Percentiles rank a stretch among this genome's conserved stretches.
Evolutionary conservation across 306 rosid genomes (phyloP).

Genomic region (Elaeagnus macrophylla): DNA sequence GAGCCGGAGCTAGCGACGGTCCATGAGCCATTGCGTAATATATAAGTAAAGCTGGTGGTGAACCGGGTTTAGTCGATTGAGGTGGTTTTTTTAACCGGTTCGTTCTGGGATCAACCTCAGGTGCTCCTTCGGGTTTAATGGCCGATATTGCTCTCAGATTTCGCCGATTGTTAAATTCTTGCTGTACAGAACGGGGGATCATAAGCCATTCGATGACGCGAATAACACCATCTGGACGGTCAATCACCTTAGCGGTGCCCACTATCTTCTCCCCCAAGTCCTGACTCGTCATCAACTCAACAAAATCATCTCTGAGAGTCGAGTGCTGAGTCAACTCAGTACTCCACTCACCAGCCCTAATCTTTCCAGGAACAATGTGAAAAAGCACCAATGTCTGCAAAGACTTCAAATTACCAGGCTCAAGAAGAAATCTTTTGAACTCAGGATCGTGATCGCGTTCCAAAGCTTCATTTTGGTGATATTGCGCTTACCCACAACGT

Average conservation of each 20-base stretch:
- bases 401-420: conserved; percentile 20
- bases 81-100: conserved; percentile 20
- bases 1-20: conserved; percentile 24
- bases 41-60: conserved; percentile 19
- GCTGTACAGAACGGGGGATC: conserved; percentile 21
- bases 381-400: conserved; percentile 19
- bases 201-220: conserved; percentile 24
- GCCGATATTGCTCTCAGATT: conserved; percentile 18
- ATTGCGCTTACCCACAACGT: conserved; percentile 16
- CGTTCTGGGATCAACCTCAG: conserved; percentile 27
- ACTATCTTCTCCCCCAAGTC: conserved; percentile 18
- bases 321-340: conserved; percentile 5
- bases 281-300: conserved; percentile 6
- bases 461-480: conserved; percentile 26
- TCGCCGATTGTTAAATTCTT: conserved; percentile 21
- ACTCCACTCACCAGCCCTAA: conserved; percentile 13
- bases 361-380: conserved; percentile 22
- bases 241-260: conserved; percentile 14
- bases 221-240: conserved; percentile 23
- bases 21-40: conserved; percentile 23
- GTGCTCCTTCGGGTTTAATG: conserved; percentile 26
- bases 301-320: conserved; percentile 10
- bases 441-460: conserved; percentile 27
- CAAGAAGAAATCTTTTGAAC: conserved; percentile 22
- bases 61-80: conserved; percentile 18